phyloP scores from a whole-genome alignment of 371 early-diverging fungal species.

The Mucor saturninus region DNA sequence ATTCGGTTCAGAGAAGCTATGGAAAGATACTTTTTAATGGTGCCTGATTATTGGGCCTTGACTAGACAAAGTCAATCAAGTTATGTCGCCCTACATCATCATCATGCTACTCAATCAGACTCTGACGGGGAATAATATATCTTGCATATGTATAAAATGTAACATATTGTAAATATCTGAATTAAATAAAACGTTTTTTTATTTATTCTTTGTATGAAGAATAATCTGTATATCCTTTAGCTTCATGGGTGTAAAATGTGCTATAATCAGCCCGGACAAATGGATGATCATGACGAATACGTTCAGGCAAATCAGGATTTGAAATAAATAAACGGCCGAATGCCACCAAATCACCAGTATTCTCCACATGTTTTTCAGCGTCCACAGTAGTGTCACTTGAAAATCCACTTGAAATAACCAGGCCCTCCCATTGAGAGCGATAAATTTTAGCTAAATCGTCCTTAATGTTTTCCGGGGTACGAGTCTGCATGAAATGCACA shows the following conservation, averaged over 20 bases:
- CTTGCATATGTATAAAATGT: not conserved
- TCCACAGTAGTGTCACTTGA: constrained; percentile 9
- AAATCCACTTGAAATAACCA: constrained; percentile 38
- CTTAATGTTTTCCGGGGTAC: constrained; percentile 12
- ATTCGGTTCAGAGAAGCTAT: constrained; percentile 92
- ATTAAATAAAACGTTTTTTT: not conserved
- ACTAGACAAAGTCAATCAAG: constrained; percentile 24
- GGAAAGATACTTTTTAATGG: constrained; percentile 87
- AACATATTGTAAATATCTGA: not conserved
- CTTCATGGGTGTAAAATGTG: constrained; percentile 28
- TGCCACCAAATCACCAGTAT: constrained; percentile 17
- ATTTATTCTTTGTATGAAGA: not conserved
- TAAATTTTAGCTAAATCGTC: constrained; percentile 28
- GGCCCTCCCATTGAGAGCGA: constrained; percentile 38
- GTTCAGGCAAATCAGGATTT: constrained; percentile 30
- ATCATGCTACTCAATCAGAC: not conserved
- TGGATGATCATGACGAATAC: constrained; percentile 17
- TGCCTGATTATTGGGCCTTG: constrained; percentile 69
- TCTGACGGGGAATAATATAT: constrained; percentile 15
- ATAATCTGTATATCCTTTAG: constrained; percentile 28
- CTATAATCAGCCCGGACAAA: constrained; percentile 14
- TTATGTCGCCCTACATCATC: constrained; percentile 24
- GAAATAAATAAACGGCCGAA: constrained; percentile 30
- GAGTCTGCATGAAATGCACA: constrained; percentile 39
- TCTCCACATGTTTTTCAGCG: constrained; percentile 21